Percentiles rank a stretch among this genome's conserved stretches.
Evolutionary conservation across 2,329 filamentous ascomycete species (phyloP).

Genomic region (Cladosporium velox): DNA sequence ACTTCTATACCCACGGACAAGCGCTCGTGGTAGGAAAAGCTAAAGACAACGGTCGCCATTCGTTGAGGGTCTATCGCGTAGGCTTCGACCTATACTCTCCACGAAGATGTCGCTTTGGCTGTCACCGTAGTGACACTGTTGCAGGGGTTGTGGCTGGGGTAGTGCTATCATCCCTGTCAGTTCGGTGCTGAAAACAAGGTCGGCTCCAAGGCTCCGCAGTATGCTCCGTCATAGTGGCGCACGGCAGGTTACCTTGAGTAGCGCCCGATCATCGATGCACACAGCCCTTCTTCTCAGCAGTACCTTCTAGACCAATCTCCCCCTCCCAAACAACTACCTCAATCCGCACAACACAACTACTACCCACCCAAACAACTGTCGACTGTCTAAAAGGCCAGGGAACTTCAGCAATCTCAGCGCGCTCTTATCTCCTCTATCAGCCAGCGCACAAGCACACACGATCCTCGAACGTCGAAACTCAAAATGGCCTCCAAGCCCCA

Average conservation of each 20-base stretch:
- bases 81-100: neutral
- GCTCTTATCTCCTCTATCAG: neutral
- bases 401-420: neutral
- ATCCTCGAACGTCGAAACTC: neutral
- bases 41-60: neutral
- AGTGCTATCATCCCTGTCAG: slow-evolving; percentile 8
- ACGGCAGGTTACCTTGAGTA: neutral
- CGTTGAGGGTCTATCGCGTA: neutral
- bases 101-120: slow-evolving; percentile 3
- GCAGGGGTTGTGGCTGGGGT: slow-evolving; percentile 5
- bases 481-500: slow-evolving; percentile 24
- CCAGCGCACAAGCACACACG: neutral
- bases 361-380: neutral
- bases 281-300: neutral
- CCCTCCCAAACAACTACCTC: slow-evolving; percentile 7
- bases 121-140: slow-evolving; percentile 5
- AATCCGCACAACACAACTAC: neutral
- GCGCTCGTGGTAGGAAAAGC: slow-evolving; percentile 1
- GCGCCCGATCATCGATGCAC: slow-evolving; percentile 2
- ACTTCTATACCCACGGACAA: slow-evolving; percentile 1
- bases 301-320: slow-evolving; percentile 12
- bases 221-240: neutral
- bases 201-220: neutral
- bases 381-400: neutral
- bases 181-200: slow-evolving; percentile 3